A percentile compares a stretch with the other conserved stretches of the same genome.
Conservation (phyloP, 768 basidiomycete species). For the Lentinula detonsa region DNA sequence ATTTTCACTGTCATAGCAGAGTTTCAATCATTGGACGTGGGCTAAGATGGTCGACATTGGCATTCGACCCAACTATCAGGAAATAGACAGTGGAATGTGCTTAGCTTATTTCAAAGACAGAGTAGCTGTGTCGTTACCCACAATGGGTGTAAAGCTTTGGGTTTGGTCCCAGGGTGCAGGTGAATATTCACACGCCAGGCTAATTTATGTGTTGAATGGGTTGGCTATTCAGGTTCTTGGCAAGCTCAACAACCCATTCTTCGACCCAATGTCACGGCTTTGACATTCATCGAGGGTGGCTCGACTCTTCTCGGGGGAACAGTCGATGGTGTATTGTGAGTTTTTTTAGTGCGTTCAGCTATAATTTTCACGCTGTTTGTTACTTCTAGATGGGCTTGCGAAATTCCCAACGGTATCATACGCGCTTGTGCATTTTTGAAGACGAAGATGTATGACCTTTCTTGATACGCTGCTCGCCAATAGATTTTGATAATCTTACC, state of each 20-base stretch:
- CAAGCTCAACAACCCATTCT: slow-evolving; percentile 56
- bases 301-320: slow-evolving; percentile 63
- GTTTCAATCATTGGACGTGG: slow-evolving; percentile 49
- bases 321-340: slow-evolving; percentile 59
- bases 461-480: neutral
- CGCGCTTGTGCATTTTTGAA: slow-evolving; percentile 55
- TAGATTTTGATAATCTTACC: neutral
- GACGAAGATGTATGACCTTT: slow-evolving; percentile 45
- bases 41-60: slow-evolving; percentile 48
- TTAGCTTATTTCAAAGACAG: slow-evolving; percentile 51
- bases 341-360: neutral
- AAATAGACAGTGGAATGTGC: slow-evolving; percentile 34
- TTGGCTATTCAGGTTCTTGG: slow-evolving; percentile 46
- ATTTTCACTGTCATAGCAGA: slow-evolving; percentile 20
- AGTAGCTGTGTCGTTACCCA: slow-evolving; percentile 58
- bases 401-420: slow-evolving; percentile 60
- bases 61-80: slow-evolving; percentile 22
- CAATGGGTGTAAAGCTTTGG: slow-evolving; percentile 62
- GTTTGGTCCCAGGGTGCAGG: slow-evolving; percentile 47
- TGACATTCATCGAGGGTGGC: slow-evolving; percentile 60
- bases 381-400: slow-evolving; percentile 54
- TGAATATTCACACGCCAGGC: neutral
- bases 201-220: neutral
- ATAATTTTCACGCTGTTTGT: neutral
- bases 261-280: slow-evolving; percentile 57